These are phyloP conservation scores for Colletotrichum godetiae DNA, from an alignment of 2,329 filamentous ascomycete genomes.

Conservation along the genomic window DNA sequence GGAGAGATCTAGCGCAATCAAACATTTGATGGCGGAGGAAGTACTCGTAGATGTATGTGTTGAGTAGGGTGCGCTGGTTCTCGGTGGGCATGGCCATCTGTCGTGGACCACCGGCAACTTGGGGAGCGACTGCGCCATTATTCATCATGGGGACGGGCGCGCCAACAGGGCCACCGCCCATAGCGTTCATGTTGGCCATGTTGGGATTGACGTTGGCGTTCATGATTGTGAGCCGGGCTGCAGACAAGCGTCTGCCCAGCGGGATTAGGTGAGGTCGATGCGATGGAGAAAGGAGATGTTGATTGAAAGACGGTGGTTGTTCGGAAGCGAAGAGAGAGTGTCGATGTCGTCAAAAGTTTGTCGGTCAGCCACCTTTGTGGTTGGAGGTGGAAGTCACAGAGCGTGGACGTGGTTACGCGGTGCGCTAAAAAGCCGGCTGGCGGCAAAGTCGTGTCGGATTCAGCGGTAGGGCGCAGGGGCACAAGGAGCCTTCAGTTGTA, in stretches of 20 bases:
- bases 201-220: conserved; percentile 68
- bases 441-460: conserved; percentile 11
- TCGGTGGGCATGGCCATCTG: conserved; percentile 43
- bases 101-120: conserved; percentile 40
- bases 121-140: conserved; percentile 57
- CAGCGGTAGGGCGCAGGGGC: conserved; percentile 8
- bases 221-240: conserved; percentile 53
- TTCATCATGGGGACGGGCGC: conserved; percentile 75
- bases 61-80: conserved; percentile 69
- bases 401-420: conserved; percentile 31
- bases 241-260: conserved; percentile 53
- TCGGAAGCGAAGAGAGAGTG: conserved; percentile 33
- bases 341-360: conserved; percentile 41
- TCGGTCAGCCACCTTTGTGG: conserved; percentile 44
- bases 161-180: conserved; percentile 75
- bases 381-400: background rate
- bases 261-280: conserved; percentile 37
- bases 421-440: conserved; percentile 32
- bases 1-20: conserved; percentile 82
- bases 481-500: conserved; percentile 14
- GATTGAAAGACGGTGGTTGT: conserved; percentile 28
- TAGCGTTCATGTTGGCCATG: conserved; percentile 77
- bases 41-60: conserved; percentile 93
- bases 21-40: conserved; percentile 88
- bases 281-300: conserved; percentile 19